phyloP scores from a whole-genome alignment of 495 filamentous ascomycete genomes.

The Rhypophila decipiens region DNA sequence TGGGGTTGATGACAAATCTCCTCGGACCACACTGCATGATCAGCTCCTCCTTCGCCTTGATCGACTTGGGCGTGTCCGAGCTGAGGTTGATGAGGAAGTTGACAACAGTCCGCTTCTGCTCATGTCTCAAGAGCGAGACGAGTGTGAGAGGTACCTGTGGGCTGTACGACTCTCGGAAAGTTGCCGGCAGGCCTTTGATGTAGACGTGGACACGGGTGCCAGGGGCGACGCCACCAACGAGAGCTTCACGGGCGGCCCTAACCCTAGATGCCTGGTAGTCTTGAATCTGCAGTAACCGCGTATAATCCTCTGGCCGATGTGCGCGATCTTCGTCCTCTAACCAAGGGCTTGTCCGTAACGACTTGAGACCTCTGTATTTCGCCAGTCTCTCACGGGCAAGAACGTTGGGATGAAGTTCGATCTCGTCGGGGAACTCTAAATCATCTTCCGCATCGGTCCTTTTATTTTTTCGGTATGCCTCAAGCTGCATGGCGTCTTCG shows the following conservation, averaged over 20 bases:
- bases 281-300: slow-evolving; percentile 69
- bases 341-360: slow-evolving; percentile 77
- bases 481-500: slow-evolving; percentile 73
- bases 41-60: slow-evolving; percentile 85
- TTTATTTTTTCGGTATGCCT: slow-evolving; percentile 69
- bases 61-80: slow-evolving; percentile 60
- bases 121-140: slow-evolving; percentile 84
- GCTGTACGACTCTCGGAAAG: slow-evolving; percentile 47
- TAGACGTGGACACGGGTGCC: slow-evolving; percentile 77
- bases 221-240: slow-evolving; percentile 76
- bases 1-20: slow-evolving; percentile 76
- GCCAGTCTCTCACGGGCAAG: slow-evolving; percentile 77
- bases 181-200: slow-evolving; percentile 63
- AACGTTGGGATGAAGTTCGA: slow-evolving; percentile 85
- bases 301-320: slow-evolving; percentile 85
- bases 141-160: slow-evolving; percentile 58
- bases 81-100: slow-evolving; percentile 81
- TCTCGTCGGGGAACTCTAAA: slow-evolving; percentile 92
- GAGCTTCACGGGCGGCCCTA: slow-evolving; percentile 66
- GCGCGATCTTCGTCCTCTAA: slow-evolving; percentile 78
- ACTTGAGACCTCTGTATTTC: slow-evolving; percentile 86
- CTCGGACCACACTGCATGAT: slow-evolving; percentile 85
- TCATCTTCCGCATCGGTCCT: slow-evolving; percentile 78
- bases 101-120: slow-evolving; percentile 83
- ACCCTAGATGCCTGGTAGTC: slow-evolving; percentile 80